Conservation (phyloP, 345 rosid species). For the thale cress (Arabidopsis thaliana) region TAIR10.1 NC_003076.8:23535001-23535500, state of each 20-base stretch:
- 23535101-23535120: constrained; percentile 83
- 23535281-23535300: constrained; percentile 59
- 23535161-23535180: constrained; percentile 3
- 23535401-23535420: constrained; percentile 76
- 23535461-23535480: constrained; percentile 50
- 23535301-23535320: constrained; percentile 83
- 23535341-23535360: constrained; percentile 91
- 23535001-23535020: constrained; percentile 77
- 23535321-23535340: constrained; percentile 91
- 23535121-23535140: constrained; percentile 83
- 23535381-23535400: constrained; percentile 74
- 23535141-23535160: constrained; percentile 89
- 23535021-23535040: constrained; percentile 81
- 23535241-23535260: constrained; percentile 94
- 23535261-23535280: constrained; percentile 84
- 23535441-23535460: constrained; percentile 50
- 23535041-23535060: constrained; percentile 87
- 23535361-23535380: constrained; percentile 79
- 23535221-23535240: constrained; percentile 46
- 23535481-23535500: constrained; percentile 52
- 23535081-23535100: constrained; percentile 94
- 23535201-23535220: constrained; percentile 28
- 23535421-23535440: constrained; percentile 59
- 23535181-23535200: constrained; percentile 27
- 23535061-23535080: constrained; percentile 92